A percentile compares a stretch with the other conserved stretches of the same genome.
Evolutionary conservation across 371 early-diverging fungal genomes (phyloP).

Genomic region (Mortierella sp.): DNA sequence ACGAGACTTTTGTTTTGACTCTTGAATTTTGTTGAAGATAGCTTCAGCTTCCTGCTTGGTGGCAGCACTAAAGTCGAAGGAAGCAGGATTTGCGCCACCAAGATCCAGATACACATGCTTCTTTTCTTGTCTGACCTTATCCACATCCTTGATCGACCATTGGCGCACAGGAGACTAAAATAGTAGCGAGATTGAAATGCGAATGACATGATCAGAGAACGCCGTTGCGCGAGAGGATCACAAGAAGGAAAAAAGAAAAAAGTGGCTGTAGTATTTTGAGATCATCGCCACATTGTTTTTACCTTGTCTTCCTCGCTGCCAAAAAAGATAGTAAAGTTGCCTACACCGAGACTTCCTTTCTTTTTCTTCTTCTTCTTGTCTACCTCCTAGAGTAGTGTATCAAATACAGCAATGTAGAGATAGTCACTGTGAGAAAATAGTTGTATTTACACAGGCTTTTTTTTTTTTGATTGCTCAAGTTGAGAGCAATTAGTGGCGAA

Average conservation of each 20-base stretch:
- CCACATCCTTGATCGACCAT: conserved; percentile 72
- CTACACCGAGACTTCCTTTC: conserved; percentile 78
- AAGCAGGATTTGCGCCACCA: conserved; percentile 64
- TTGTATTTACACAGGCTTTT: background rate
- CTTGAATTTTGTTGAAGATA: conserved; percentile 71
- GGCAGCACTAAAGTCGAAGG: conserved; percentile 76
- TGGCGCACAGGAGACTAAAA: conserved; percentile 72
- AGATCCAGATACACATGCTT: conserved; percentile 74
- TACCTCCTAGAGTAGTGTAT: conserved; percentile 59
- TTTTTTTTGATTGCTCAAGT: conserved; percentile 8
- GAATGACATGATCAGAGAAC: background rate
- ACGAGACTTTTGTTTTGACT: conserved; percentile 64
- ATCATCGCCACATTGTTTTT: background rate
- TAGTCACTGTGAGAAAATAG: background rate
- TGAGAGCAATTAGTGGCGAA: conserved; percentile 22
- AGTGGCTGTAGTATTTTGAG: background rate
- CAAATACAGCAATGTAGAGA: background rate
- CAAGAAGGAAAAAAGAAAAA: background rate
- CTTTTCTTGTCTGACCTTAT: conserved; percentile 70
- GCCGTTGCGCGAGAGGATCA: background rate
- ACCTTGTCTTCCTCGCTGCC: conserved; percentile 80
- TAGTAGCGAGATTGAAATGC: background rate
- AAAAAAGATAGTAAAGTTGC: conserved; percentile 75
- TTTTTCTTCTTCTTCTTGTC: conserved; percentile 85
- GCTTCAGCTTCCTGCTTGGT: conserved; percentile 79